Evolutionary conservation across 2,329 filamentous ascomycete genomes (phyloP).

Genomic region (Myrmaecium sp.): DNA sequence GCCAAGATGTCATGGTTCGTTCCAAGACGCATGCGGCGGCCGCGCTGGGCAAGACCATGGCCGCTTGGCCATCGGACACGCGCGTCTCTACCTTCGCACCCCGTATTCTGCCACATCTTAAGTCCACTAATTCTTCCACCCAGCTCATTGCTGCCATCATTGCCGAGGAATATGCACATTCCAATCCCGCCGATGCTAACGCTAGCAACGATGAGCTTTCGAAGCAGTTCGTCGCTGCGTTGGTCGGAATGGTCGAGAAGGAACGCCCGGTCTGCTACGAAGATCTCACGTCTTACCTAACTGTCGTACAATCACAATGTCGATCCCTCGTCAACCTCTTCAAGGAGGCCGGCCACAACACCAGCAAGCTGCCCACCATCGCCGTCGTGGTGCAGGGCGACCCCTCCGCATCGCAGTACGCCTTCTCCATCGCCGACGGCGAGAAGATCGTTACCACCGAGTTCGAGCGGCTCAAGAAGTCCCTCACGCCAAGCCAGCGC

Average conservation of each 20-base stretch:
- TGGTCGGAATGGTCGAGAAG: slow-evolving; percentile 63
- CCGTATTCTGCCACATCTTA: slow-evolving; percentile 47
- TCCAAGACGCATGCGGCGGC: slow-evolving; percentile 76
- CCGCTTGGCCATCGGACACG: slow-evolving; percentile 47
- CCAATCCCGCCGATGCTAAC: slow-evolving; percentile 37
- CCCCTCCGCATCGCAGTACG: slow-evolving; percentile 73
- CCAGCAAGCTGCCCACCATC: slow-evolving; percentile 53
- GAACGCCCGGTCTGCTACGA: slow-evolving; percentile 72
- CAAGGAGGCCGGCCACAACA: slow-evolving; percentile 40
- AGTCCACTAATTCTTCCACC: slow-evolving; percentile 63
- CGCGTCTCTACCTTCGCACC: slow-evolving; percentile 48
- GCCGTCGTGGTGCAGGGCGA: slow-evolving; percentile 92
- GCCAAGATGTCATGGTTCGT: slow-evolving; percentile 71
- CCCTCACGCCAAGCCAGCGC: slow-evolving; percentile 74
- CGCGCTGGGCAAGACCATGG: slow-evolving; percentile 74
- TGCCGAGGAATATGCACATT: slow-evolving; percentile 72
- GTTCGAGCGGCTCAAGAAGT: slow-evolving; percentile 74
- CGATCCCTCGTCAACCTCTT: slow-evolving; percentile 82
- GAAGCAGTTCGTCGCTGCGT: slow-evolving; percentile 41
- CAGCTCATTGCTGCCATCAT: slow-evolving; percentile 72
- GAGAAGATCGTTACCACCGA: slow-evolving; percentile 77
- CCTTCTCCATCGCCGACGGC: slow-evolving; percentile 75
- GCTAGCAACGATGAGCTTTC: slow-evolving; percentile 30
- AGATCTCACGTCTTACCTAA: slow-evolving; percentile 78
- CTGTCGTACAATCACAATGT: slow-evolving; percentile 80